Percentiles rank a stretch among this genome's conserved stretches.
These are phyloP conservation scores for Zalaria sp. DNA, from an alignment of 2,329 filamentous ascomycete species.

Conservation along the genomic window DNA sequence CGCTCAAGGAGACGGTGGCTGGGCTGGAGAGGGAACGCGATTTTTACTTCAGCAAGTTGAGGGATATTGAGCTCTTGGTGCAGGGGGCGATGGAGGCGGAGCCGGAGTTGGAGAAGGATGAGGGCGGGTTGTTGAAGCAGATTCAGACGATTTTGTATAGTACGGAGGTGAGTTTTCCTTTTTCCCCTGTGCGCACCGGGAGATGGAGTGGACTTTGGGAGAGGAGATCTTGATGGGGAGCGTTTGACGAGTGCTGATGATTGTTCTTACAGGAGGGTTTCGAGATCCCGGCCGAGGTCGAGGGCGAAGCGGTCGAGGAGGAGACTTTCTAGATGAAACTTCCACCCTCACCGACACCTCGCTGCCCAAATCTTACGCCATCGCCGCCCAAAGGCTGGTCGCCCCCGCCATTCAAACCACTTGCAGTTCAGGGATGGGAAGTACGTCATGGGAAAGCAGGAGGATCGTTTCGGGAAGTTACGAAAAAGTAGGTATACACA, in stretches of 20 bases:
- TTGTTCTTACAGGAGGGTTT: slow-evolving; percentile 38
- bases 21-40: slow-evolving; percentile 92
- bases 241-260: neutral
- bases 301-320: slow-evolving; percentile 54
- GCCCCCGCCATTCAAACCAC: too few relatives aligned
- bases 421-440: too few relatives aligned
- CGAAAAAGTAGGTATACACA: too few relatives aligned
- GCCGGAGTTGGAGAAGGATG: slow-evolving; percentile 85
- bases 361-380: slow-evolving; percentile 1
- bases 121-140: slow-evolving; percentile 81
- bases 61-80: slow-evolving; percentile 89
- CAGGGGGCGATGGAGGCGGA: slow-evolving; percentile 89
- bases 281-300: slow-evolving; percentile 72
- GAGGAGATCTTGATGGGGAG: neutral
- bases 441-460: too few relatives aligned
- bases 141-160: slow-evolving; percentile 97
- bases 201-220: neutral
- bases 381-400: neutral
- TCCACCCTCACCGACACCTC: neutral
- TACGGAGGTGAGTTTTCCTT: slow-evolving; percentile 50
- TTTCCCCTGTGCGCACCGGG: neutral
- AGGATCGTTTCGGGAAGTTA: too few relatives aligned
- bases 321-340: slow-evolving; percentile 51
- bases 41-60: slow-evolving; percentile 98
- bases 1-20: slow-evolving; percentile 86